These are phyloP conservation scores for Phytophthora nicotianae DNA, from an alignment of 352 stramenopile species.

Conservation along the genomic window DNA sequence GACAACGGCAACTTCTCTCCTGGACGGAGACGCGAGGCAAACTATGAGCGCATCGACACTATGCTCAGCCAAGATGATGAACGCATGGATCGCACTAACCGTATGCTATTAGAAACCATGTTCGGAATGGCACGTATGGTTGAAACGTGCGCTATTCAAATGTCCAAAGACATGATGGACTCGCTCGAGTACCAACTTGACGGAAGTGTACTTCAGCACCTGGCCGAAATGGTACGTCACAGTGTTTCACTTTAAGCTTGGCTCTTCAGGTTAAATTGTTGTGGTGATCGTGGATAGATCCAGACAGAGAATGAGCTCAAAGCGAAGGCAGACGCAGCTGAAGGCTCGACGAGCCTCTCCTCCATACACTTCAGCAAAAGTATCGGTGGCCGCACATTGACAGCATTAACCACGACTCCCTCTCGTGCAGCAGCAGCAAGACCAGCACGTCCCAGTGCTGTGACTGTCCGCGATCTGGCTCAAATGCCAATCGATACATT, in stretches of 20 bases:
- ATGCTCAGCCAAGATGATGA: constrained; percentile 57
- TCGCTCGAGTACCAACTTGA: constrained; percentile 81
- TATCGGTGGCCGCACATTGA: constrained; percentile 18
- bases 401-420: constrained; percentile 28
- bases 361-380: constrained; percentile 29
- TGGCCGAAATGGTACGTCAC: constrained; percentile 59
- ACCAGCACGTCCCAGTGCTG: constrained; percentile 24
- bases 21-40: constrained; percentile 31
- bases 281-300: constrained; percentile 27
- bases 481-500: constrained; percentile 79
- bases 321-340: constrained; percentile 40
- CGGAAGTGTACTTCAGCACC: constrained; percentile 58
- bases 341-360: constrained; percentile 12
- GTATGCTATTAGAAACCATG: constrained; percentile 82
- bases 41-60: constrained; percentile 66
- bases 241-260: neutral
- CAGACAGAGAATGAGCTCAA: constrained; percentile 69
- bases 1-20: constrained; percentile 1
- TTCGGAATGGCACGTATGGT: constrained; percentile 88
- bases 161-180: constrained; percentile 84
- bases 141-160: constrained; percentile 83
- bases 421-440: constrained; percentile 14
- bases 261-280: neutral
- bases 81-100: constrained; percentile 68
- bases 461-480: constrained; percentile 66